Percentiles rank a stretch among this genome's conserved stretches.
Conservation (phyloP, 225 moss, liverwort and hornwort species). For the Climacium dendroides region DNA sequence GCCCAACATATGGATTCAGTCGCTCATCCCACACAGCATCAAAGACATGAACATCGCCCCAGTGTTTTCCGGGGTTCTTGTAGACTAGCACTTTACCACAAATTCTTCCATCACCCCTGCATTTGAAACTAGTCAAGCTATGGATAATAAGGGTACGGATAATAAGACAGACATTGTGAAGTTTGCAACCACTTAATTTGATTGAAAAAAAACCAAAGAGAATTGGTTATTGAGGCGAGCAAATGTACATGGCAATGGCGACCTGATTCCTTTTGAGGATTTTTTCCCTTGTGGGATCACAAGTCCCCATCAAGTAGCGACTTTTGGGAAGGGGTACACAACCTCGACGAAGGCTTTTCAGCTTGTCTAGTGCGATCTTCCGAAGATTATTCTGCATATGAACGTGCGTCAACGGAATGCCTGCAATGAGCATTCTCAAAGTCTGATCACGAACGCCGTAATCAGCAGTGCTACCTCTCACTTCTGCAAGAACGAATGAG, state of each 20-base stretch:
- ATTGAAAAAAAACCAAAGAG: background rate
- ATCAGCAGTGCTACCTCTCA: background rate
- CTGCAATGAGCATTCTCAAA: slow-evolving; percentile 26
- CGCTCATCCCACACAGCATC: background rate
- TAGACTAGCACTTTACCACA: background rate
- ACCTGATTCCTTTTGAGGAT: slow-evolving; percentile 47
- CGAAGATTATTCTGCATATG: slow-evolving; percentile 26
- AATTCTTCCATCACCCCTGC: slow-evolving; percentile 28
- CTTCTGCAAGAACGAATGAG: slow-evolving; percentile 4
- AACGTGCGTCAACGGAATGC: slow-evolving; percentile 30
- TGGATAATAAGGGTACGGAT: background rate
- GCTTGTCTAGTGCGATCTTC: background rate
- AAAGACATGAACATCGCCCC: background rate
- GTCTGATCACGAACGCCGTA: slow-evolving; percentile 5
- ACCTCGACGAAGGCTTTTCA: slow-evolving; percentile 22
- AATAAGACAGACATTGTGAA: background rate
- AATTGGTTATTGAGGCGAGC: background rate
- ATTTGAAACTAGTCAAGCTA: background rate
- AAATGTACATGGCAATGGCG: slow-evolving; percentile 35
- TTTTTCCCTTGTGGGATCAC: slow-evolving; percentile 38
- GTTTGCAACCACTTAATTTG: background rate
- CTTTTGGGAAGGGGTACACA: slow-evolving; percentile 22
- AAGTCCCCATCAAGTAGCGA: slow-evolving; percentile 54
- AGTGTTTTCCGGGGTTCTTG: background rate
- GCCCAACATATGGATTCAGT: background rate